Conservation (phyloP, 768 basidiomycete genomes). For the Mycena belliarum region DNA sequence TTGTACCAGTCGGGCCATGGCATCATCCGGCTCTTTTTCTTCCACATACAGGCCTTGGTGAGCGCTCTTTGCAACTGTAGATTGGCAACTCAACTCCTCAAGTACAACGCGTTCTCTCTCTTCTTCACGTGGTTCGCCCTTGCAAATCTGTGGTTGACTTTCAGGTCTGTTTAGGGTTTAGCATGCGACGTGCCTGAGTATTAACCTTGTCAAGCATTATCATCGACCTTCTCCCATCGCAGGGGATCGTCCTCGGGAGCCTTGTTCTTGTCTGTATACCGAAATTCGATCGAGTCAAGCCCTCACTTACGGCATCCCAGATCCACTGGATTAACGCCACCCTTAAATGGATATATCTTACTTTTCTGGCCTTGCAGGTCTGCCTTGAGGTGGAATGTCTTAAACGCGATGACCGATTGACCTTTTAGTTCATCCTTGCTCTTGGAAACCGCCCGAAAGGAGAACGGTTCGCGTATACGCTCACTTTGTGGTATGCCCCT, state of each 20-base stretch:
- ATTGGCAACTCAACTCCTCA: background rate
- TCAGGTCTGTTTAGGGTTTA: constrained; percentile 31
- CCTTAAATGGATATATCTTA: constrained; percentile 84
- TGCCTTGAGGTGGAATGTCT: constrained; percentile 16
- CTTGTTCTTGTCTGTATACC: constrained; percentile 61
- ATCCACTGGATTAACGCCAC: constrained; percentile 85
- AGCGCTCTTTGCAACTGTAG: constrained; percentile 28
- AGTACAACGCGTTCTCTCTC: constrained; percentile 87
- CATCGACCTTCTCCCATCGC: constrained; percentile 74
- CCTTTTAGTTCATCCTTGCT: constrained; percentile 61
- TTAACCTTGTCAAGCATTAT: constrained; percentile 59
- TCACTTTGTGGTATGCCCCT: constrained; percentile 63
- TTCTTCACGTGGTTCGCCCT: constrained; percentile 92
- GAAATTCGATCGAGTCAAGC: background rate
- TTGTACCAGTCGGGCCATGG: constrained; percentile 86
- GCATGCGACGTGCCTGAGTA: too few species aligned
- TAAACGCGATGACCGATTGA: background rate
- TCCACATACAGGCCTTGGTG: constrained; percentile 89
- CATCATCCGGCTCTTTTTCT: constrained; percentile 89
- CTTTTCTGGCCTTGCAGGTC: constrained; percentile 72
- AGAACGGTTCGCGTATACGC: constrained; percentile 57
- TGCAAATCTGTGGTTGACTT: constrained; percentile 91
- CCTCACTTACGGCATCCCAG: constrained; percentile 36
- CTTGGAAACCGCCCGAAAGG: constrained; percentile 79
- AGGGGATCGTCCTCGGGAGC: constrained; percentile 70